phyloP scores from a whole-genome alignment of 1,284 basidiomycete species.

The Cutaneotrichosporon cavernicola region DNA sequence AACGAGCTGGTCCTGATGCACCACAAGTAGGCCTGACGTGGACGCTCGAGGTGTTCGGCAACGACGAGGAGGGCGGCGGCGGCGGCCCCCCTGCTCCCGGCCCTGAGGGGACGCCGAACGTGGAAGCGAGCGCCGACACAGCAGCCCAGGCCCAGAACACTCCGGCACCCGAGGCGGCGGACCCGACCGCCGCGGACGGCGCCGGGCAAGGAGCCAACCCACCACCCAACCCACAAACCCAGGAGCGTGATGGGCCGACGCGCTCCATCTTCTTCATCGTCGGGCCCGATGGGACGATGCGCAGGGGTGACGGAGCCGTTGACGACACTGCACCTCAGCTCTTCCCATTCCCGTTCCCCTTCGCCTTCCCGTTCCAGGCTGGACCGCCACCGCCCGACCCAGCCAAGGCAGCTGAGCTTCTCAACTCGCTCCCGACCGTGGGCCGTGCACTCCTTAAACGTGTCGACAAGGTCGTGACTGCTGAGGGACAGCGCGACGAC shows the following conservation, averaged over 20 bases:
- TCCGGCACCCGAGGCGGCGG: background rate
- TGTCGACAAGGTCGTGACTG: conserved; percentile 40
- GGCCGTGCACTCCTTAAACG: conserved; percentile 34
- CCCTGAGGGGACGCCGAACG: background rate
- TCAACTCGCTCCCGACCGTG: conserved; percentile 42
- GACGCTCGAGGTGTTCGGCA: conserved; percentile 25
- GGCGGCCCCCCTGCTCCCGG: background rate
- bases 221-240: background rate
- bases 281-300: conserved; percentile 17
- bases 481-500: conserved; percentile 35
- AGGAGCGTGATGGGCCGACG: conserved; percentile 4
- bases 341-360: conserved; percentile 18
- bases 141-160: background rate
- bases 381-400: conserved; percentile 30
- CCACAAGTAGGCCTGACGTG: conserved; percentile 17
- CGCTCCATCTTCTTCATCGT: conserved; percentile 17
- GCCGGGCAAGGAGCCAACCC: background rate
- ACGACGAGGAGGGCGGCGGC: conserved; percentile 14
- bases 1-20: conserved; percentile 4
- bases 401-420: conserved; percentile 44
- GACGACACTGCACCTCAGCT: conserved; percentile 3
- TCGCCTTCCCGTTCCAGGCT: conserved; percentile 15
- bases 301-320: background rate
- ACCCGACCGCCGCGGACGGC: background rate
- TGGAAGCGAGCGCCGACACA: background rate